phyloP scores from a whole-genome alignment of 2,329 filamentous ascomycete genomes.

The Aspergillus alliaceus region DNA sequence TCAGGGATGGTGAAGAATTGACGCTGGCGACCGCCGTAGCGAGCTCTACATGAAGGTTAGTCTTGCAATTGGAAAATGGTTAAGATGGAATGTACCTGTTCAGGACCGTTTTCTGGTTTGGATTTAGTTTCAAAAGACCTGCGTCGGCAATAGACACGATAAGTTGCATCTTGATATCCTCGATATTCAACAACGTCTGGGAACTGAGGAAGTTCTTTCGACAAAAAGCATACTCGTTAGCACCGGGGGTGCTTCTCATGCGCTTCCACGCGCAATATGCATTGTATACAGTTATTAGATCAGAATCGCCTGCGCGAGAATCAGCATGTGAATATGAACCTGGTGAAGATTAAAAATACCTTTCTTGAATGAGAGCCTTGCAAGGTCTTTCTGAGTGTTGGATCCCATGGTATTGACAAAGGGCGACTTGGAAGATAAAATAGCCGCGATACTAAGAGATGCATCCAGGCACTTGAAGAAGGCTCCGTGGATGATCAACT shows the following conservation, averaged over 20 bases:
- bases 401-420: constrained; percentile 86
- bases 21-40: constrained; percentile 65
- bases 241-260: constrained; percentile 68
- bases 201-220: constrained; percentile 89
- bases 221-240: constrained; percentile 85
- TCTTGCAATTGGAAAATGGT: background rate
- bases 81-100: constrained; percentile 53
- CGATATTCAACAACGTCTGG: constrained; percentile 88
- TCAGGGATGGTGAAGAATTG: constrained; percentile 83
- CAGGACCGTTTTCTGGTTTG: constrained; percentile 69
- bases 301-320: constrained; percentile 67
- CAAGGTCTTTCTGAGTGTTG: constrained; percentile 76
- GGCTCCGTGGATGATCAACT: constrained; percentile 81
- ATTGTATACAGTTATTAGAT: constrained; percentile 89
- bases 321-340: background rate
- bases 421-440: constrained; percentile 90
- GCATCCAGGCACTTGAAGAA: constrained; percentile 92
- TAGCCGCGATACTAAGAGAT: constrained; percentile 85
- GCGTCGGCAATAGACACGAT: constrained; percentile 82
- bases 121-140: constrained; percentile 73
- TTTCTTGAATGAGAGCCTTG: constrained; percentile 74
- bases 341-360: constrained; percentile 37
- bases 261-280: constrained; percentile 88
- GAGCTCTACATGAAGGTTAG: constrained; percentile 41
- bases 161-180: constrained; percentile 92